phyloP scores from a whole-genome alignment of 2,329 filamentous ascomycete genomes.

The Calonectria hawksworthii region DNA sequence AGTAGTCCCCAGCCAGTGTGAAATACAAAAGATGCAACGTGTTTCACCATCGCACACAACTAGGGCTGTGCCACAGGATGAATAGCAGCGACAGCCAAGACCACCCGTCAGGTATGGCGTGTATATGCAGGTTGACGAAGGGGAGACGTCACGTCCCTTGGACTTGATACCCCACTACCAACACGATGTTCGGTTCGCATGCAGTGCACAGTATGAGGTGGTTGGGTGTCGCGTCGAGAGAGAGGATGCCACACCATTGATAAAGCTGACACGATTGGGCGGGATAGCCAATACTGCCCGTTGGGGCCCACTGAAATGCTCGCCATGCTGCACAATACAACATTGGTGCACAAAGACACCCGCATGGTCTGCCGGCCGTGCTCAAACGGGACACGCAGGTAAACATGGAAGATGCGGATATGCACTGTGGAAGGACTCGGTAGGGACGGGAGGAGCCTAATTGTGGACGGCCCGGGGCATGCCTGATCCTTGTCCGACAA shows the following conservation, averaged over 20 bases:
- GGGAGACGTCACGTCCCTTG: background rate
- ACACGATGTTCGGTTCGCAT: constrained; percentile 24
- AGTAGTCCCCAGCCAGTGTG: constrained; percentile 12
- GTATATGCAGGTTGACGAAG: constrained; percentile 10
- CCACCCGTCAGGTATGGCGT: constrained; percentile 11
- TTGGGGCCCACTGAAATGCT: constrained; percentile 27
- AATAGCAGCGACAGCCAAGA: background rate
- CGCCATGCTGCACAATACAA: constrained; percentile 22
- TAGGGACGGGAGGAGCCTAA: constrained; percentile 54
- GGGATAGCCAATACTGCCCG: background rate
- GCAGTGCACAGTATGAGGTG: constrained; percentile 13
- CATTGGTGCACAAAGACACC: constrained; percentile 14
- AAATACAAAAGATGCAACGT: constrained; percentile 16
- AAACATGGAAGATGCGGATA: constrained; percentile 26
- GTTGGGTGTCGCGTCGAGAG: constrained; percentile 8
- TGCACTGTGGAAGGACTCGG: constrained; percentile 41
- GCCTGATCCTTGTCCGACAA: constrained; percentile 31
- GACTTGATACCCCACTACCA: constrained; percentile 8
- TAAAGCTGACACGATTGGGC: background rate
- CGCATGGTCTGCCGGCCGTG: constrained; percentile 6
- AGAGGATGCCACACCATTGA: background rate
- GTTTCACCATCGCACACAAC: constrained; percentile 22
- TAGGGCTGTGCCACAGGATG: constrained; percentile 11
- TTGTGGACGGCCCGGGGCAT: constrained; percentile 44
- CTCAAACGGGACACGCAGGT: constrained; percentile 15